These are phyloP conservation scores for Aspergillus piperis DNA, from an alignment of 2,329 filamentous ascomycete genomes.

Conservation along the genomic window DNA sequence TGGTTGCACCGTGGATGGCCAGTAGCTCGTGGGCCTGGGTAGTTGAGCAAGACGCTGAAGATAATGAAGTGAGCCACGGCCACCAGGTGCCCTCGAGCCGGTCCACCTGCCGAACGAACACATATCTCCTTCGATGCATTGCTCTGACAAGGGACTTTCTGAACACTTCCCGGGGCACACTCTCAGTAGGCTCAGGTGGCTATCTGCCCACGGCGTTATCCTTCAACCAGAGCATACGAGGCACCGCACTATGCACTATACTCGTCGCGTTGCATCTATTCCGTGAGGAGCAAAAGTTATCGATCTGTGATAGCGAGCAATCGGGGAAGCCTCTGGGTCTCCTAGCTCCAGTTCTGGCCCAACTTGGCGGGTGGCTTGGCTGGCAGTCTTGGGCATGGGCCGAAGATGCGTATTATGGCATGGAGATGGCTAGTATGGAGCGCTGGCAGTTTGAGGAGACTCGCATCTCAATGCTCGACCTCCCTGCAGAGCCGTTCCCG, in stretches of 20 bases:
- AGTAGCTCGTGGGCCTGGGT: constrained; percentile 72
- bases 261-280: constrained; percentile 78
- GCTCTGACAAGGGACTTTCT: constrained; percentile 67
- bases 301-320: constrained; percentile 58
- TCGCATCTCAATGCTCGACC: constrained; percentile 44
- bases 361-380: constrained; percentile 78
- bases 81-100: constrained; percentile 27
- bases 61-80: constrained; percentile 17
- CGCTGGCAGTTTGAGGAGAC: constrained; percentile 59
- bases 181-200: constrained; percentile 57
- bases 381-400: constrained; percentile 66
- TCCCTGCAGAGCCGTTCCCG: constrained; percentile 53
- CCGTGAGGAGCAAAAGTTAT: constrained; percentile 86
- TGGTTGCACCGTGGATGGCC: constrained; percentile 53
- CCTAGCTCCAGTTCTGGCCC: constrained; percentile 74
- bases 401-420: constrained; percentile 57
- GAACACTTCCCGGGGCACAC: constrained; percentile 58
- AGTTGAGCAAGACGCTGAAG: constrained; percentile 56
- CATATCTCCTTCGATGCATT: constrained; percentile 52
- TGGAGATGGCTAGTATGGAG: constrained; percentile 60
- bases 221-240: constrained; percentile 57
- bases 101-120: constrained; percentile 40
- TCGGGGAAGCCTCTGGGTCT: constrained; percentile 49
- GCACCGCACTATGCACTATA: constrained; percentile 67
- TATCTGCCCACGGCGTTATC: constrained; percentile 65